Evolutionary conservation across 495 filamentous ascomycete species (phyloP).

Genomic region (Annulohypoxylon nitens): DNA sequence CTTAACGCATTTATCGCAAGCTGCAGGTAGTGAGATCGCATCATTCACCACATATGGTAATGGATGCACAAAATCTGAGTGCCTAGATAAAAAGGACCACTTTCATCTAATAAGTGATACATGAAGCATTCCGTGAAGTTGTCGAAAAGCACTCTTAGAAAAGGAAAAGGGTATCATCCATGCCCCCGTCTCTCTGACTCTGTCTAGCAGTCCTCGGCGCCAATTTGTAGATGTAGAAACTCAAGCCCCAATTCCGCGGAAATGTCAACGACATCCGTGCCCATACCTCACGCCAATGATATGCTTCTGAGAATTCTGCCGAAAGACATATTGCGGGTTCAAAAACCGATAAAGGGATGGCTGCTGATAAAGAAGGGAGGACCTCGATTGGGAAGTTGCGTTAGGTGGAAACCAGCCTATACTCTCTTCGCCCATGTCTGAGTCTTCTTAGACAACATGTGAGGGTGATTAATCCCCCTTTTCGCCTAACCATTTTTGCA

Average conservation of each 20-base stretch:
- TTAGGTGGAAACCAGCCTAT: neutral
- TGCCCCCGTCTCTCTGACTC: conserved; percentile 15
- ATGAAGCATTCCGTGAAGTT: neutral
- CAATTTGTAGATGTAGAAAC: conserved; percentile 5
- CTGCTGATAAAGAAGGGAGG: neutral
- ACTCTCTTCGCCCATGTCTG: neutral
- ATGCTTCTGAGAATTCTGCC: conserved; percentile 21
- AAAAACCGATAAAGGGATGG: neutral
- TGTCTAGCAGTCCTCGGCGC: conserved; percentile 12
- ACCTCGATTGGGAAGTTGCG: neutral
- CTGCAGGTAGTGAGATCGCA: neutral
- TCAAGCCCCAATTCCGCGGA: conserved; percentile 24
- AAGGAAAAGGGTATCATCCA: conserved; percentile 40
- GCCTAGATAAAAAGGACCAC: neutral
- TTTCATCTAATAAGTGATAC: neutral
- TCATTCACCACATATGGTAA: neutral
- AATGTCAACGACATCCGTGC: conserved; percentile 27
- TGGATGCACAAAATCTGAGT: neutral
- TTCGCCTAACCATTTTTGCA: neutral
- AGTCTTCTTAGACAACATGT: neutral
- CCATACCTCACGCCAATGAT: conserved; percentile 21
- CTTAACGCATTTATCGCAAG: too few species aligned
- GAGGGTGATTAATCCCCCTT: neutral
- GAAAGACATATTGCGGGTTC: conserved; percentile 4
- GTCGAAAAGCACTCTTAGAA: neutral